phyloP scores from a whole-genome alignment of 2,329 filamentous ascomycete genomes.

The Penicillium glabrum region DNA sequence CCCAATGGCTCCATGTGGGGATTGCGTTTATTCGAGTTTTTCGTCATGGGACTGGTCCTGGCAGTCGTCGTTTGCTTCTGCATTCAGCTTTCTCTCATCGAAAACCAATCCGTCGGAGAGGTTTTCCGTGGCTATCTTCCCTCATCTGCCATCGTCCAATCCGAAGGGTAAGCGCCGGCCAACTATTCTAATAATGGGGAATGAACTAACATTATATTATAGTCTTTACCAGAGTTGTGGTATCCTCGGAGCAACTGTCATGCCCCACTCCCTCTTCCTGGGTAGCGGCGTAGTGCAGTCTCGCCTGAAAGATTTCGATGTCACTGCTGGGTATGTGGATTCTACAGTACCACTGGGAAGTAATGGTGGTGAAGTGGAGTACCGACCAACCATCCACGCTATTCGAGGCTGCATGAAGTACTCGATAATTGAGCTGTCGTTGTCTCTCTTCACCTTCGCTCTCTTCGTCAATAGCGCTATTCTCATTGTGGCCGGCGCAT shows the following conservation, averaged over 20 bases:
- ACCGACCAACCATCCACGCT: constrained; percentile 70
- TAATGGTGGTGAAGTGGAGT: constrained; percentile 56
- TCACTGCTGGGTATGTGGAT: constrained; percentile 38
- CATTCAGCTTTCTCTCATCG: constrained; percentile 56
- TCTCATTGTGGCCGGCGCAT: constrained; percentile 76
- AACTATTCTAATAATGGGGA: not conserved
- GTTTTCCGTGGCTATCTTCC: constrained; percentile 58
- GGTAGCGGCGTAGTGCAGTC: constrained; percentile 58
- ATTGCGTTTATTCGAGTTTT: constrained; percentile 54
- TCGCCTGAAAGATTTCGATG: constrained; percentile 51
- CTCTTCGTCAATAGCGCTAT: constrained; percentile 83
- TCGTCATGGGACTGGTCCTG: constrained; percentile 55
- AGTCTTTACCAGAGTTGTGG: constrained; percentile 56
- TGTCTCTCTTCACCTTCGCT: constrained; percentile 78
- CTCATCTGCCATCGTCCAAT: constrained; percentile 52
- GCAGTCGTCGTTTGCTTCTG: constrained; percentile 59
- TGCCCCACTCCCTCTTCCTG: constrained; percentile 61
- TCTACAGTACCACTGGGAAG: constrained; percentile 29
- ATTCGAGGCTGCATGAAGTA: constrained; percentile 73
- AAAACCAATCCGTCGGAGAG: constrained; percentile 49
- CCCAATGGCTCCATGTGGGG: constrained; percentile 54
- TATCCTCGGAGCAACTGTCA: constrained; percentile 56
- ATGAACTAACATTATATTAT: not conserved
- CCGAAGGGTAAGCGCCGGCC: constrained; percentile 45
- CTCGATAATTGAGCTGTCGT: constrained; percentile 67